phyloP scores from a whole-genome alignment of 257 asterid species.

The Leptodermis oblonga region DNA sequence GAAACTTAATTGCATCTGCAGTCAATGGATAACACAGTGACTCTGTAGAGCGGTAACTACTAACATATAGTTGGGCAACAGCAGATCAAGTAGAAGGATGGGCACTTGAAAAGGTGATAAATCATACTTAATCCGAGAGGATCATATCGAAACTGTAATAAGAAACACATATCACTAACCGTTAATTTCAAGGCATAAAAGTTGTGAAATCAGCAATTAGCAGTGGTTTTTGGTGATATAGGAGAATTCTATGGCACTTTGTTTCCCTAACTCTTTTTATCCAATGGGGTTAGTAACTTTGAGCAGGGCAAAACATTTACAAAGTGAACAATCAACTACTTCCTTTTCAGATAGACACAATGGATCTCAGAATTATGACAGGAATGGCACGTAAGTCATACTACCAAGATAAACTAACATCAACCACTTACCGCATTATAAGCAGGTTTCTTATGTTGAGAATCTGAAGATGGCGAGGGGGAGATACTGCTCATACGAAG shows the following conservation, averaged over 20 bases:
- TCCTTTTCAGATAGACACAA: background rate
- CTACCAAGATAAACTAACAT: background rate
- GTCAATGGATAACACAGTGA: background rate
- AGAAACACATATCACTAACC: background rate
- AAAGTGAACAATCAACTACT: background rate
- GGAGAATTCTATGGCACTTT: background rate
- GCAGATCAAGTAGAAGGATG: background rate
- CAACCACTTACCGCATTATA: conserved; percentile 41
- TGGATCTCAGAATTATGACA: background rate
- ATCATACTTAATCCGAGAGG: background rate
- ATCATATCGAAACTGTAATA: background rate
- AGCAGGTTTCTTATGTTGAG: conserved; percentile 61
- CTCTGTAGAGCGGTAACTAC: background rate
- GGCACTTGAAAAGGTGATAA: background rate
- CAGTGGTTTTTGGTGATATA: background rate
- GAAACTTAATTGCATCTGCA: too few species aligned
- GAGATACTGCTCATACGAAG: conserved; percentile 69
- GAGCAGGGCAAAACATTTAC: background rate
- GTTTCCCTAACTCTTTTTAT: background rate
- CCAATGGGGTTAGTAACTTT: background rate
- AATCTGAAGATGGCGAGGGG: conserved; percentile 78
- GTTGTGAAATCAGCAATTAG: background rate
- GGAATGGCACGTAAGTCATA: background rate
- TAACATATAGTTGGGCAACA: background rate
- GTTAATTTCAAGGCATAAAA: background rate